Conservation (phyloP, 2,329 filamentous ascomycete genomes). For the Ramularia endophylla region DNA sequence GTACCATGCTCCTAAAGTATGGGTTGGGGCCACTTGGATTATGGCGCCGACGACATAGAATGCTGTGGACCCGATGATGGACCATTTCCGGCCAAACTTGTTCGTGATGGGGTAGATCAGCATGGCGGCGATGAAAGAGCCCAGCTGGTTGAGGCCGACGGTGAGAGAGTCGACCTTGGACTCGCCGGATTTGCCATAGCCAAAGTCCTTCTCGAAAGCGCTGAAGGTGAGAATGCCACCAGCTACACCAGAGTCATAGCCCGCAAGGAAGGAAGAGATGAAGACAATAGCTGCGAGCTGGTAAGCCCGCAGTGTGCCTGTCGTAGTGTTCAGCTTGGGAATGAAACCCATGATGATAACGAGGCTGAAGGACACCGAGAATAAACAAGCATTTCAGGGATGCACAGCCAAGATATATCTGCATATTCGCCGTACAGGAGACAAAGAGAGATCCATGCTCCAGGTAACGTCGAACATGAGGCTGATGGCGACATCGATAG, state of each 20-base stretch:
- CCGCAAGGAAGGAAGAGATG: slow-evolving; percentile 44
- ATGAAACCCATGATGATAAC: no score
- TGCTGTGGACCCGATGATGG: slow-evolving; percentile 39
- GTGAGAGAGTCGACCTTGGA: slow-evolving; percentile 33
- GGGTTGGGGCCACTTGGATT: slow-evolving; percentile 43
- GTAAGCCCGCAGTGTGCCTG: slow-evolving; percentile 44
- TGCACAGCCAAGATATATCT: no score
- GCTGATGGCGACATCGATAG: no score
- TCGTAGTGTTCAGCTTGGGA: slow-evolving; percentile 2
- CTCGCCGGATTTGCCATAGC: slow-evolving; percentile 16
- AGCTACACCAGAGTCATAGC: slow-evolving; percentile 39
- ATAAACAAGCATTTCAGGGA: no score
- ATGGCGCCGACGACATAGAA: slow-evolving; percentile 37
- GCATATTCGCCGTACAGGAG: no score
- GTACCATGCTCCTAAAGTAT: slow-evolving; percentile 40
- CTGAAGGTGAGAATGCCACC: slow-evolving; percentile 23
- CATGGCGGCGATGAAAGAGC: slow-evolving; percentile 49
- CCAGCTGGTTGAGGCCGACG: slow-evolving; percentile 46
- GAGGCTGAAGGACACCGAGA: no score
- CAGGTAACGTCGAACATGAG: no score
- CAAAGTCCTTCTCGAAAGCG: slow-evolving; percentile 19
- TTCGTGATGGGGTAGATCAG: slow-evolving; percentile 45
- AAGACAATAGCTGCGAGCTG: slow-evolving; percentile 49
- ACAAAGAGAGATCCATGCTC: no score
- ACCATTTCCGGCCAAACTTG: slow-evolving; percentile 39